Evolutionary conservation across 1,139 yeast genomes (phyloP).

Genomic region (Hyphopichia buzzinii): DNA sequence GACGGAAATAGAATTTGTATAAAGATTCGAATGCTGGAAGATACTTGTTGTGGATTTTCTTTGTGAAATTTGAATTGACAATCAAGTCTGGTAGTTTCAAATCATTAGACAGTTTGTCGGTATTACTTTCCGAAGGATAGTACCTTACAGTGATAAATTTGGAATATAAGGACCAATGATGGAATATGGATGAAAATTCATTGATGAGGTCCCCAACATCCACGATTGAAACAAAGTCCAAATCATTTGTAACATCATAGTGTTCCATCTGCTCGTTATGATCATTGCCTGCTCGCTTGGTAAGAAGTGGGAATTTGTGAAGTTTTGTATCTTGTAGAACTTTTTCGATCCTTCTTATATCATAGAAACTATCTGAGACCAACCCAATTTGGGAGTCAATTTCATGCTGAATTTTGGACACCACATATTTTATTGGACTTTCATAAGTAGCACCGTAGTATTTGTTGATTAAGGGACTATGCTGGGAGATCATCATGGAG

Average conservation of each 20-base stretch:
- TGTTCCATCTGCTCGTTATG: slow-evolving; percentile 16
- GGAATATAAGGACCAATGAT: slow-evolving; percentile 84
- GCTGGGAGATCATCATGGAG: slow-evolving; percentile 82
- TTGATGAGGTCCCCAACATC: slow-evolving; percentile 55
- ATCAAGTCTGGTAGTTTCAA: slow-evolving; percentile 54
- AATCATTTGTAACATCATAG: slow-evolving; percentile 15
- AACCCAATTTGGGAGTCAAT: slow-evolving; percentile 90
- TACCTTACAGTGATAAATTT: slow-evolving; percentile 71
- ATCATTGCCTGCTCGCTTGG: slow-evolving; percentile 15
- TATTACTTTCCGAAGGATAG: slow-evolving; percentile 18
- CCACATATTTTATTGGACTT: slow-evolving; percentile 62
- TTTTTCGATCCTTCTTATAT: slow-evolving; percentile 59
- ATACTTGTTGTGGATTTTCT: slow-evolving; percentile 53
- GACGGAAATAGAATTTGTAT: slow-evolving; percentile 64
- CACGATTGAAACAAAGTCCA: slow-evolving; percentile 39
- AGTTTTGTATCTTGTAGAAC: slow-evolving; percentile 54
- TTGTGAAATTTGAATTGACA: slow-evolving; percentile 56
- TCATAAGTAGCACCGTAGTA: slow-evolving; percentile 59
- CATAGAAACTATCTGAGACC: slow-evolving; percentile 83
- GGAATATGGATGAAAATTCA: slow-evolving; percentile 74
- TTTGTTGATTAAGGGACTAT: slow-evolving; percentile 70
- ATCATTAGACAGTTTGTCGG: slow-evolving; percentile 4
- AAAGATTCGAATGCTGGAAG: slow-evolving; percentile 64
- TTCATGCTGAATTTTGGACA: slow-evolving; percentile 76
- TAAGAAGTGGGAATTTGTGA: slow-evolving; percentile 55